Conservation (phyloP, 805 yeast genomes). For the Lipomyces mesembrius region DNA sequence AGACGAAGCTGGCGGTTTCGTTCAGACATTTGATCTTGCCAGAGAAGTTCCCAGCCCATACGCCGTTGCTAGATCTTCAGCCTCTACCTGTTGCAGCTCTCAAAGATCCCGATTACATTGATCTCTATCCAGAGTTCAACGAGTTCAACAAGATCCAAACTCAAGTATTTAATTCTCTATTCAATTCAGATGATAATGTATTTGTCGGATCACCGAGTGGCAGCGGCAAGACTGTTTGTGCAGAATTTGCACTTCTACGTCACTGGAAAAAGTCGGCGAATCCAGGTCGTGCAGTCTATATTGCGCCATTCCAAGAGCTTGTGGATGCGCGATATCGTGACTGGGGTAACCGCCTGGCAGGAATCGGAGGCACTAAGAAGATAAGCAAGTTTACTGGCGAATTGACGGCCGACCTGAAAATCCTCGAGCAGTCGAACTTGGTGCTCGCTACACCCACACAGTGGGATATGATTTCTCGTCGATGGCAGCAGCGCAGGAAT, state of each 20-base stretch:
- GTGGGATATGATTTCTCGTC: conserved; percentile 70
- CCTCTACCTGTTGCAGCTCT: conserved; percentile 57
- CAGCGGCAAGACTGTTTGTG: conserved; percentile 71
- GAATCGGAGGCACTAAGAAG: conserved; percentile 60
- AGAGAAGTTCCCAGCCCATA: conserved; percentile 64
- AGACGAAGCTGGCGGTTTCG: conserved; percentile 62
- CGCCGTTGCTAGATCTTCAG: conserved; percentile 59
- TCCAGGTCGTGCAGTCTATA: conserved; percentile 71
- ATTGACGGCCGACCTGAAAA: conserved; percentile 55
- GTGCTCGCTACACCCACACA: conserved; percentile 79
- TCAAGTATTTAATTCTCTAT: conserved; percentile 66
- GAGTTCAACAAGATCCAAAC: conserved; percentile 76
- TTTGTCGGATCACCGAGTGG: conserved; percentile 78
- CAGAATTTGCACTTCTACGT: conserved; percentile 71
- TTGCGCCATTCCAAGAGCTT: conserved; percentile 65
- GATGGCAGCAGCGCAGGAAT: conserved; percentile 79
- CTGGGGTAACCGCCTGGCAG: conserved; percentile 60
- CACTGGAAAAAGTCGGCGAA: conserved; percentile 65
- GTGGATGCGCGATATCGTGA: conserved; percentile 53
- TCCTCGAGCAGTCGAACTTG: conserved; percentile 65
- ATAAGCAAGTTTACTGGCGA: conserved; percentile 66
- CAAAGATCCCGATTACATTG: conserved; percentile 54
- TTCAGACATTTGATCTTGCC: conserved; percentile 61
- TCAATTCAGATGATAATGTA: conserved; percentile 60
- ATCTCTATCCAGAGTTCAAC: conserved; percentile 52